Conservation (phyloP, 2,329 filamentous ascomycete species). For the Cladosporium sp. region DNA sequence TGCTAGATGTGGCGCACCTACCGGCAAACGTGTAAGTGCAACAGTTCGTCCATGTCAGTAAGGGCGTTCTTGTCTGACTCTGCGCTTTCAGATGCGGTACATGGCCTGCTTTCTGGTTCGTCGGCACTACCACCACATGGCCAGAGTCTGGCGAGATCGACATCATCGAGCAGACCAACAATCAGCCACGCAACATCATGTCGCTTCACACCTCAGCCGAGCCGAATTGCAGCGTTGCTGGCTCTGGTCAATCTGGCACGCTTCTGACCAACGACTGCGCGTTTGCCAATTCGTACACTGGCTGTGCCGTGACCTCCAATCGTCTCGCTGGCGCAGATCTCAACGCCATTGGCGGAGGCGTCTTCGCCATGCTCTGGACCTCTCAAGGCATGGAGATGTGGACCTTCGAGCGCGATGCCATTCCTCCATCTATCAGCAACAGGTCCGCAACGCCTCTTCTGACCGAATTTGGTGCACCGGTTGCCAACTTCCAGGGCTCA, state of each 20-base stretch:
- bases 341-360: conserved; percentile 47
- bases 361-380: conserved; percentile 64
- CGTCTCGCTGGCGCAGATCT: conserved; percentile 48
- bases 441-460: conserved; percentile 56
- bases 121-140: conserved; percentile 46
- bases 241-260: conserved; percentile 44
- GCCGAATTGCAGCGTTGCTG: conserved; percentile 41
- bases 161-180: conserved; percentile 47
- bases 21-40: conserved; percentile 49
- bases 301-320: conserved; percentile 27
- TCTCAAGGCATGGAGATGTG: conserved; percentile 70
- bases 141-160: conserved; percentile 45
- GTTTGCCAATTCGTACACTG: conserved; percentile 32
- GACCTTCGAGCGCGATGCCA: conserved; percentile 70
- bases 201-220: conserved; percentile 41
- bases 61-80: neutral
- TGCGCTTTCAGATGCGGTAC: conserved; percentile 34
- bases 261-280: conserved; percentile 54
- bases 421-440: conserved; percentile 62
- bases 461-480: conserved; percentile 55
- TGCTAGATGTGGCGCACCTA: conserved; percentile 53
- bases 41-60: neutral
- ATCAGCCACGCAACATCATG: conserved; percentile 29
- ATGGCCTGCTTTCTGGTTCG: conserved; percentile 39
- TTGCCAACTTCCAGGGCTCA: conserved; percentile 56